Percentiles rank a stretch among this genome's conserved stretches.
Conservation (phyloP, 2,329 filamentous ascomycete species). For the Fusarium subtropicale region DNA sequence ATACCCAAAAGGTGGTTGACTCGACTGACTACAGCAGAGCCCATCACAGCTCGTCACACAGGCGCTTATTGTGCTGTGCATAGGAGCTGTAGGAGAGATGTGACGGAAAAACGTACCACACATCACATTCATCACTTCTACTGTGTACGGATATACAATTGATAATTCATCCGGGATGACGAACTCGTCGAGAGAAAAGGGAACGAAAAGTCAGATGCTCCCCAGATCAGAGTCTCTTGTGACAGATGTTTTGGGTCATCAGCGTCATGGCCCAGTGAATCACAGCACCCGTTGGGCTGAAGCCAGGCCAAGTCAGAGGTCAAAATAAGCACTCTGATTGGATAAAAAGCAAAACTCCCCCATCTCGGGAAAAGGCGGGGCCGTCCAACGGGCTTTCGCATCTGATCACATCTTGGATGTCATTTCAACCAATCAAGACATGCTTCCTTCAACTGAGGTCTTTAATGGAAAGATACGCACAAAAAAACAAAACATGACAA, state of each 20-base stretch:
- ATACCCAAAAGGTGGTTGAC: constrained; percentile 14
- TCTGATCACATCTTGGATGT: constrained; percentile 37
- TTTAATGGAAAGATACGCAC: constrained; percentile 14
- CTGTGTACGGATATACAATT: neutral
- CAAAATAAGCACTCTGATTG: constrained; percentile 20
- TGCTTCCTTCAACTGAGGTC: constrained; percentile 25
- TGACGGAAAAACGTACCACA: constrained; percentile 25
- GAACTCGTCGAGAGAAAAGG: neutral
- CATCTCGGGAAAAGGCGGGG: constrained; percentile 38
- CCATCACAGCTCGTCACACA: constrained; percentile 31
- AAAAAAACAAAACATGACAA: neutral
- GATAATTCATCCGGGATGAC: constrained; percentile 8
- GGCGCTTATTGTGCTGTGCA: constrained; percentile 23
- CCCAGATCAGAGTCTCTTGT: constrained; percentile 34
- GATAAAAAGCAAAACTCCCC: constrained; percentile 15
- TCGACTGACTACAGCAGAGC: constrained; percentile 22
- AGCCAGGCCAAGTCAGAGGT: constrained; percentile 16
- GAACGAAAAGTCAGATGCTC: constrained; percentile 37
- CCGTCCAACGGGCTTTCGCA: constrained; percentile 35
- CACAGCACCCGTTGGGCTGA: constrained; percentile 22
- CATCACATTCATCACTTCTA: constrained; percentile 12
- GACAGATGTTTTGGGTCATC: constrained; percentile 38
- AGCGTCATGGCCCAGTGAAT: constrained; percentile 24
- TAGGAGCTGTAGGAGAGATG: constrained; percentile 29
- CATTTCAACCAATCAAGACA: constrained; percentile 28